Evolutionary conservation across 73 alveolate genomes (phyloP).

Genomic region (Halteria grandinella): DNA sequence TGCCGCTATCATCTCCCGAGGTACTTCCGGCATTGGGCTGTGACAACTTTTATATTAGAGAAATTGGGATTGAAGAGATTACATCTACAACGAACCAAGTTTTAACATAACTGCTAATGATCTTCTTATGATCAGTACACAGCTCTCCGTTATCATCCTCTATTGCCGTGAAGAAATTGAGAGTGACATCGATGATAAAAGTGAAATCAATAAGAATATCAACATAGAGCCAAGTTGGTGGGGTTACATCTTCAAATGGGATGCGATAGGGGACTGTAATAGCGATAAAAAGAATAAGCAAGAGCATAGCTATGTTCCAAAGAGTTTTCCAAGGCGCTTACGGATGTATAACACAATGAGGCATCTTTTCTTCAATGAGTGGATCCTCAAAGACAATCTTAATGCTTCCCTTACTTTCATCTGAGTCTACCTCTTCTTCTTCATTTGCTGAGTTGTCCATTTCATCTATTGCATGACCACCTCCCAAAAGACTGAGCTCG

Average conservation of each 20-base stretch:
- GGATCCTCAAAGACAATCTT: slow-evolving; percentile 26
- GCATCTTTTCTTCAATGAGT: slow-evolving; percentile 29
- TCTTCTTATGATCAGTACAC: slow-evolving; percentile 8
- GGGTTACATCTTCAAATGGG: slow-evolving; percentile 37
- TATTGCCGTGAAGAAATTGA: slow-evolving; percentile 25
- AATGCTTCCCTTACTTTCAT: too few relatives aligned
- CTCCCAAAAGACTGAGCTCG: too few relatives aligned
- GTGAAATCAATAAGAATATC: slow-evolving; percentile 31
- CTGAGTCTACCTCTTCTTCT: too few relatives aligned
- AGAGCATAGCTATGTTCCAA: slow-evolving; percentile 37
- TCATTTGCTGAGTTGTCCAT: too few relatives aligned
- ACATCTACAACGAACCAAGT: slow-evolving; percentile 62
- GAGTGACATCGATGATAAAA: slow-evolving; percentile 16
- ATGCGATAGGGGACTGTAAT: slow-evolving; percentile 57
- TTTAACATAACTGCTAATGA: slow-evolving; percentile 32
- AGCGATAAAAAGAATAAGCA: slow-evolving; percentile 44
- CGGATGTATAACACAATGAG: slow-evolving; percentile 50
- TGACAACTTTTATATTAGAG: slow-evolving; percentile 4
- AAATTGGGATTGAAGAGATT: slow-evolving; percentile 50
- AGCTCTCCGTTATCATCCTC: slow-evolving; percentile 7
- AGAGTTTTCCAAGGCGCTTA: slow-evolving; percentile 34
- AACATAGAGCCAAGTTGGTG: not conserved
- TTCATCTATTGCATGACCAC: too few relatives aligned
- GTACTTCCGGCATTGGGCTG: not conserved
- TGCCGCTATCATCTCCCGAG: not conserved